phyloP scores from a whole-genome alignment of 176 grass and related monocot species.

The Neostapfia colusana region DNA sequence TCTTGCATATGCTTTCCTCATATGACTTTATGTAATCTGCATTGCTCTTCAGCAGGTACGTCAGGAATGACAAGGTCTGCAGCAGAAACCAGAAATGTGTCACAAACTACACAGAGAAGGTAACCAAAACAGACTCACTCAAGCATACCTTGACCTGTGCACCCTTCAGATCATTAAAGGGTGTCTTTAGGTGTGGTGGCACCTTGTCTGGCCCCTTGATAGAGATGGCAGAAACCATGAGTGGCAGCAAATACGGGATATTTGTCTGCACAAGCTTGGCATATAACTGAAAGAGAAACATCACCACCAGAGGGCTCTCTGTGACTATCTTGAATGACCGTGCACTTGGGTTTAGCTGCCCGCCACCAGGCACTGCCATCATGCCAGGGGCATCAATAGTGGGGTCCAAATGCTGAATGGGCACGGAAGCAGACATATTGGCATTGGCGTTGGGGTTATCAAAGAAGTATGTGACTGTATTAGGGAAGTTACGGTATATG shows the following conservation, averaged over 20 bases:
- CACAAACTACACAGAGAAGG: slow-evolving; percentile 18
- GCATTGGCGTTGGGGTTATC: slow-evolving; percentile 49
- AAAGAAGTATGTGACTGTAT: slow-evolving; percentile 80
- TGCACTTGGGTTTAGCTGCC: slow-evolving; percentile 87
- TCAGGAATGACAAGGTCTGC: slow-evolving; percentile 92
- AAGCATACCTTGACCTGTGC: slow-evolving; percentile 87
- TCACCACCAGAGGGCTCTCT: slow-evolving; percentile 94
- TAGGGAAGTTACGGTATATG: slow-evolving; percentile 82
- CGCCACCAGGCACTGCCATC: slow-evolving; percentile 43
- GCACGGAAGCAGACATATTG: slow-evolving; percentile 32
- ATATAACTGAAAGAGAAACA: slow-evolving; percentile 99
- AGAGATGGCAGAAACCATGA: slow-evolving; percentile 90
- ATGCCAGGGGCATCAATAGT: slow-evolving; percentile 46
- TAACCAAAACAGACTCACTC: slow-evolving; percentile 5
- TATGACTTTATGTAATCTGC: slow-evolving; percentile 88
- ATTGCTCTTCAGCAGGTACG: slow-evolving; percentile 93
- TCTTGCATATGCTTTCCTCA: slow-evolving; percentile 99
- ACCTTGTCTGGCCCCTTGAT: slow-evolving; percentile 83
- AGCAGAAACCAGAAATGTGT: slow-evolving; percentile 38
- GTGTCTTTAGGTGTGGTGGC: slow-evolving; percentile 67
- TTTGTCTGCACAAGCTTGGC: slow-evolving; percentile 98
- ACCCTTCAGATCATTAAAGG: slow-evolving; percentile 89
- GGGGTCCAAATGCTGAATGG: slow-evolving; percentile 51
- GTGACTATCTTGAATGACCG: slow-evolving; percentile 96
- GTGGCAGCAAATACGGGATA: slow-evolving; percentile 77